Evolutionary conservation across 208 protist species (phyloP).

Genomic region (Acanthamoeba lenticulata): DNA sequence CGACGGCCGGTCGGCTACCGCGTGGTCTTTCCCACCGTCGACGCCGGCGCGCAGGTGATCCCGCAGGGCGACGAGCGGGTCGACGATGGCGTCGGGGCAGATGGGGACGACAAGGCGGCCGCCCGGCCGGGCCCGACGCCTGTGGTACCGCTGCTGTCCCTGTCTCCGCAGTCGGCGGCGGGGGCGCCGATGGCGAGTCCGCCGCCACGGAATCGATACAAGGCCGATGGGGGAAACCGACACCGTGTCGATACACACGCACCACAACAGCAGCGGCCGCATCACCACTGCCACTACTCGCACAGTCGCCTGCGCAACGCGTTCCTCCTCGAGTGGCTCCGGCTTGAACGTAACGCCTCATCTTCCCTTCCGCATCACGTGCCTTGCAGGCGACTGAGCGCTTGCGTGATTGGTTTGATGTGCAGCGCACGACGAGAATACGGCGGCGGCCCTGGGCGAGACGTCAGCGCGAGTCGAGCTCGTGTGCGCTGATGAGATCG

Average conservation of each 20-base stretch:
- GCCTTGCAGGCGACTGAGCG: no score
- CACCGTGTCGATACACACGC: background rate
- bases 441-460: background rate
- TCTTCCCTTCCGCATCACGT: no score
- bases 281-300: background rate
- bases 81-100: no score
- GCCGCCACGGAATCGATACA: background rate
- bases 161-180: background rate
- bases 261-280: background rate
- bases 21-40: background rate
- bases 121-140: no score
- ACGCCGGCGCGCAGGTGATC: no score
- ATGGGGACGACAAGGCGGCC: no score
- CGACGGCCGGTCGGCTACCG: background rate
- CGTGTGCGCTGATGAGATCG: background rate
- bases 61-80: no score
- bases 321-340: constrained; percentile 24
- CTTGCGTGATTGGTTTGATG: background rate
- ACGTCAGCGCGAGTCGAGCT: background rate
- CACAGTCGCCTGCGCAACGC: constrained; percentile 12
- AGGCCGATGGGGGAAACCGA: background rate
- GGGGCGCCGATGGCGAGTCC: background rate
- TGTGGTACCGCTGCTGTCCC: background rate
- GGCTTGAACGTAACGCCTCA: background rate
- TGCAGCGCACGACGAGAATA: background rate